phyloP scores from a whole-genome alignment of 2,329 filamentous ascomycete genomes.

The Paecilomyces niveus region DNA sequence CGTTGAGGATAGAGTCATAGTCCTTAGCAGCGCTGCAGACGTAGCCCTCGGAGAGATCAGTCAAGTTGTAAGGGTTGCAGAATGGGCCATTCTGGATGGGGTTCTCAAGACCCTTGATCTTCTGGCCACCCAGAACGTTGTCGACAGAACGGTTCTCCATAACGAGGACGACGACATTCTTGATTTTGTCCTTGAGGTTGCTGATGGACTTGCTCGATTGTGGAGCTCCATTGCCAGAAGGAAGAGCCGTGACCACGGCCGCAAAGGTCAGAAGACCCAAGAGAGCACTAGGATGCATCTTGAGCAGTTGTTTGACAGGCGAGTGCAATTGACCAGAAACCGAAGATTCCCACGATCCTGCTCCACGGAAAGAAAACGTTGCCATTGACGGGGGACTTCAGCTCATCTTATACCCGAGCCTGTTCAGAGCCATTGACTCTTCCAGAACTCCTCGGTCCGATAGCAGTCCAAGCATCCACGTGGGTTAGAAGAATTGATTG shows the following conservation, averaged over 20 bases:
- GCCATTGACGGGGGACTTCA: not conserved
- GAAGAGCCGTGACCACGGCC: slow-evolving; percentile 1
- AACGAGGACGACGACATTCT: slow-evolving; percentile 43
- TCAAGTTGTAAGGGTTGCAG: slow-evolving; percentile 36
- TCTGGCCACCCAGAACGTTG: slow-evolving; percentile 35
- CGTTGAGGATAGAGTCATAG: slow-evolving; percentile 36
- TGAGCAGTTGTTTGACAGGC: not conserved
- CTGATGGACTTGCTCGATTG: slow-evolving; percentile 2
- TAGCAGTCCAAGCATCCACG: not conserved
- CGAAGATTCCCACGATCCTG: not conserved
- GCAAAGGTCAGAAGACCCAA: slow-evolving; percentile 1
- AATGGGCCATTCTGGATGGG: slow-evolving; percentile 23
- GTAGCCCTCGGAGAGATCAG: slow-evolving; percentile 13
- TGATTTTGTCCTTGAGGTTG: slow-evolving; percentile 29
- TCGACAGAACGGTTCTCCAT: slow-evolving; percentile 38
- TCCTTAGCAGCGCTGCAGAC: slow-evolving; percentile 29
- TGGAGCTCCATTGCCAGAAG: slow-evolving; percentile 5
- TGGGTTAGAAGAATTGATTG: not conserved
- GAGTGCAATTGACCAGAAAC: not conserved
- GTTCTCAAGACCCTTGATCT: slow-evolving; percentile 30
- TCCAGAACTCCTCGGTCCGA: not conserved
- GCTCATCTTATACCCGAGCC: not conserved
- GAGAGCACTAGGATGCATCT: slow-evolving; percentile 3
- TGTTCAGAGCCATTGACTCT: not conserved
- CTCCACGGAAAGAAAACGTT: not conserved